A percentile compares a stretch with the other conserved stretches of the same genome.
Conservation (phyloP, 2,329 filamentous ascomycete species). For the Ceratocystis destructans region DNA sequence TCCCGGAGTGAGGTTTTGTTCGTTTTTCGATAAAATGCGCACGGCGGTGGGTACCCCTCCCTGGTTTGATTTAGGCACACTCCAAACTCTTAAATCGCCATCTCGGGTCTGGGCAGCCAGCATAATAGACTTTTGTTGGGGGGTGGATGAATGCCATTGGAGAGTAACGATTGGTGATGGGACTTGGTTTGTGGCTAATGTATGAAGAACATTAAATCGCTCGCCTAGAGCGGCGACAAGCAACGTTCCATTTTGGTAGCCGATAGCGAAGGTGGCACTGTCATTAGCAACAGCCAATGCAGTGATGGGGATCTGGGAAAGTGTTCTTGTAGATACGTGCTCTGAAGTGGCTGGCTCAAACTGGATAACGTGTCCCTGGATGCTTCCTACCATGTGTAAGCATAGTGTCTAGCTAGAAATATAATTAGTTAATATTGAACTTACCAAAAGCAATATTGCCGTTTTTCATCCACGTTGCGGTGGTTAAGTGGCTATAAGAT, state of each 20-base stretch:
- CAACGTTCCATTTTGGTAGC: conserved; percentile 93
- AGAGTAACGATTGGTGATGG: conserved; percentile 80
- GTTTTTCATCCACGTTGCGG: conserved; percentile 90
- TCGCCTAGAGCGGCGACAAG: conserved; percentile 81
- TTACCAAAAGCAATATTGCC: conserved; percentile 93
- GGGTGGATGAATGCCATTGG: conserved; percentile 91
- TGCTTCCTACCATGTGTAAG: conserved; percentile 53
- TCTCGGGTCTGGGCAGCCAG: conserved; percentile 83
- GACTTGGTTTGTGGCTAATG: conserved; percentile 66
- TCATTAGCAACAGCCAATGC: conserved; percentile 78
- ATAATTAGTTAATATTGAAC: conserved; percentile 22
- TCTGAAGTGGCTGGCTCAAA: conserved; percentile 91
- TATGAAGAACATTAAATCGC: conserved; percentile 86
- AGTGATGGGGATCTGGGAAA: conserved; percentile 87
- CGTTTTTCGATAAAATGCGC: conserved; percentile 66
- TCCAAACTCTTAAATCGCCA: conserved; percentile 91
- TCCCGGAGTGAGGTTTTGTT: conserved; percentile 46
- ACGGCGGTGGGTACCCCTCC: conserved; percentile 77
- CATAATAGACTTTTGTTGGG: conserved; percentile 96
- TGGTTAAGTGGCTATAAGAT: conserved; percentile 73
- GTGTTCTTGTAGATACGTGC: conserved; percentile 78
- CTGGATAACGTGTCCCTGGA: conserved; percentile 81
- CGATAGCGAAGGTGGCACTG: conserved; percentile 90
- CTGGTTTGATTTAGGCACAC: conserved; percentile 66
- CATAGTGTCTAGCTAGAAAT: not conserved